These are phyloP conservation scores for Penicillium parvum DNA, from an alignment of 495 filamentous ascomycete species.

Conservation along the genomic window DNA sequence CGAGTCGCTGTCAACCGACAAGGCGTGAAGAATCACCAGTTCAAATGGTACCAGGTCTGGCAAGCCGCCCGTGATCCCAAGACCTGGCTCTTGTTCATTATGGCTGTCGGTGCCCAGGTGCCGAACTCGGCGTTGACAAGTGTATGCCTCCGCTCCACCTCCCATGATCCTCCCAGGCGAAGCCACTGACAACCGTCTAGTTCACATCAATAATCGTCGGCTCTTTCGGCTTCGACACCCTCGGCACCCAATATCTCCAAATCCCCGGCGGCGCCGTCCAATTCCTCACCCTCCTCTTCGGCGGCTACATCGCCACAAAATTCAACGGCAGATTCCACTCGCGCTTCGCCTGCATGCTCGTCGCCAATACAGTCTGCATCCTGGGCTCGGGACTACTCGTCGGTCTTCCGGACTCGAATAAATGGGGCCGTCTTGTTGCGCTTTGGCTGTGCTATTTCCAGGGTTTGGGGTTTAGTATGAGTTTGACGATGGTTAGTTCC, in stretches of 20 bases:
- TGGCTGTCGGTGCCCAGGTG: slow-evolving; percentile 32
- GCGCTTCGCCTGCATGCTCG: slow-evolving; percentile 28
- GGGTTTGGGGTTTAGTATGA: slow-evolving; percentile 44
- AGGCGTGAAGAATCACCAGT: slow-evolving; percentile 45
- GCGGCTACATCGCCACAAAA: slow-evolving; percentile 39
- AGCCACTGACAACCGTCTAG: slow-evolving; percentile 5
- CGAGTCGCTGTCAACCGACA: slow-evolving; percentile 40
- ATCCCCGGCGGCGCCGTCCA: slow-evolving; percentile 46
- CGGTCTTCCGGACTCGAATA: slow-evolving; percentile 43
- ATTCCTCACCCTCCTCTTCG: slow-evolving; percentile 30
- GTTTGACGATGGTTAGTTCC: slow-evolving; percentile 39
- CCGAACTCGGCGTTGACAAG: slow-evolving; percentile 40
- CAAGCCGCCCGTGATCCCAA: slow-evolving; percentile 45
- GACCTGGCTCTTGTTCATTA: slow-evolving; percentile 44
- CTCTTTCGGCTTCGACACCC: slow-evolving; percentile 51
- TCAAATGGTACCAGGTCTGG: slow-evolving; percentile 46
- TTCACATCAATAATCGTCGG: slow-evolving; percentile 47
- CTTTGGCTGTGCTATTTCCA: slow-evolving; percentile 54
- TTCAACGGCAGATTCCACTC: slow-evolving; percentile 31
- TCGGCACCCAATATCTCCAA: slow-evolving; percentile 52
- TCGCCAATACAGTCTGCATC: slow-evolving; percentile 50
- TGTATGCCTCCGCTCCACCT: slow-evolving; percentile 19
- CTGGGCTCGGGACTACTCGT: slow-evolving; percentile 54
- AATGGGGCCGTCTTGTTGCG: slow-evolving; percentile 51
- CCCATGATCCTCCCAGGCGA: not conserved